Evolutionary conservation across 208 protist species (phyloP).

Genomic region (Leishmania guyanensis): DNA sequence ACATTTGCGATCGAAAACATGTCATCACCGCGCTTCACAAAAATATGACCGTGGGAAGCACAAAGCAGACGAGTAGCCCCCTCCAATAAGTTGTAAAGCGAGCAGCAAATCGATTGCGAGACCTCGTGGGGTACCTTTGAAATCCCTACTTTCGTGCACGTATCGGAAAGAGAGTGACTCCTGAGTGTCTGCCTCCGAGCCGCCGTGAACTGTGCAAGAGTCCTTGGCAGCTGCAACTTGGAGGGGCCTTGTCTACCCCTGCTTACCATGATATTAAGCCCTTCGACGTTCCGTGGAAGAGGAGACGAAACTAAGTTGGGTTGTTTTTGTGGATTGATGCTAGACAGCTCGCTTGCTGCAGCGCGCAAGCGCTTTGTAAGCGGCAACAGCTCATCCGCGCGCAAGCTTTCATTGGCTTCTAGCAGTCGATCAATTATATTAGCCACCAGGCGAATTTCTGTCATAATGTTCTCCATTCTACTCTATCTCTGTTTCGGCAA

Average conservation of each 20-base stretch:
- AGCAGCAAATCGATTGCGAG: conserved; percentile 51
- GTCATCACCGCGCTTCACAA: conserved; percentile 72
- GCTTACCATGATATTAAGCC: background rate
- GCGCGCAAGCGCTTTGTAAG: conserved; percentile 42
- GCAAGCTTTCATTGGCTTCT: conserved; percentile 26
- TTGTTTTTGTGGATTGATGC: background rate
- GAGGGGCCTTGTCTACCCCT: background rate
- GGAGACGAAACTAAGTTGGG: background rate
- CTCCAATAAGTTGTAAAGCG: conserved; percentile 86
- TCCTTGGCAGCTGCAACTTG: background rate
- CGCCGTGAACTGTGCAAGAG: background rate
- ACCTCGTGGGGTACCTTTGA: conserved; percentile 67
- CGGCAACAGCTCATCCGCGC: conserved; percentile 47
- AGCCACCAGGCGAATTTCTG: conserved; percentile 60
- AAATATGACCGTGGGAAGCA: conserved; percentile 69
- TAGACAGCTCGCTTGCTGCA: conserved; percentile 26
- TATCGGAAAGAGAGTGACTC: background rate
- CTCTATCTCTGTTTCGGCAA: background rate
- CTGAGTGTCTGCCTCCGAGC: background rate
- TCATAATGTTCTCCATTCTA: conserved; percentile 25
- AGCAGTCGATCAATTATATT: conserved; percentile 65
- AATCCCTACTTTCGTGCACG: background rate
- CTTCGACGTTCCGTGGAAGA: background rate
- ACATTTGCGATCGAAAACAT: conserved; percentile 89
- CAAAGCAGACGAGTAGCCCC: conserved; percentile 48